Evolutionary conservation across 257 asterid genomes (phyloP), one percentile per base, ranked within the genome.

Genomic region (Fraxinus excelsior): DNA sequence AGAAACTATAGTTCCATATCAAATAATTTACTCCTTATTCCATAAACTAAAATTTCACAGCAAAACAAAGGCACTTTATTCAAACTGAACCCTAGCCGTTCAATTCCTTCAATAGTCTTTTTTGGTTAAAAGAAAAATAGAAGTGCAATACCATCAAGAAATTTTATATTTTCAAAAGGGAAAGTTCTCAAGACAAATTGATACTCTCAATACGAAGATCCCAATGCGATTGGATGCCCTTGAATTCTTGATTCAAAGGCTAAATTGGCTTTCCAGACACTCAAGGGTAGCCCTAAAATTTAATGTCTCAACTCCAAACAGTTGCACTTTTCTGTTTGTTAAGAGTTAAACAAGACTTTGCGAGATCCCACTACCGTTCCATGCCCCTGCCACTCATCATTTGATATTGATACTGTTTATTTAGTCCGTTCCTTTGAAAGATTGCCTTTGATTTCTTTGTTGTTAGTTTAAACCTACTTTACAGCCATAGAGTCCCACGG

Each of bases 181-280:
- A 58, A 58, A 21, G 32, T 62, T 62, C 67, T 14, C 7, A 23
- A 62, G 67, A 25, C 67, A 62, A 62, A 66, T 23, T 28, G 26
- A 1, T 1, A 25, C 53, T 65, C 32, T 51, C 51, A 73, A 70
- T 0, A 35, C 40, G 32, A 44, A 31, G 9, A 6, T 35, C 44
- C 35, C 46, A 28, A 18, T 44, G 21, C 56, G 40, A 35, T 6
- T 35, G 10, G 10, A 7, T 6, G 40, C 40, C 40, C 40, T 35
- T 35, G 40, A n/a, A 51, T 73, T 64, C 40, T 13, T 21, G 23
- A 44, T 19, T 46, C 46, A 25, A 21, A 34, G 37, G 62, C 44
- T 46, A 77, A 71, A 62, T 78, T 76, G 79, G 88, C 88, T 73
- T 85, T 90, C 0, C 84, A 80, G 72, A 76, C 56, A 40, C 78